Evolutionary conservation across 108 stramenopile species (phyloP), one percentile per base, ranked within the genome.

Genomic region (Pseudonitzschia multistriata): DNA sequence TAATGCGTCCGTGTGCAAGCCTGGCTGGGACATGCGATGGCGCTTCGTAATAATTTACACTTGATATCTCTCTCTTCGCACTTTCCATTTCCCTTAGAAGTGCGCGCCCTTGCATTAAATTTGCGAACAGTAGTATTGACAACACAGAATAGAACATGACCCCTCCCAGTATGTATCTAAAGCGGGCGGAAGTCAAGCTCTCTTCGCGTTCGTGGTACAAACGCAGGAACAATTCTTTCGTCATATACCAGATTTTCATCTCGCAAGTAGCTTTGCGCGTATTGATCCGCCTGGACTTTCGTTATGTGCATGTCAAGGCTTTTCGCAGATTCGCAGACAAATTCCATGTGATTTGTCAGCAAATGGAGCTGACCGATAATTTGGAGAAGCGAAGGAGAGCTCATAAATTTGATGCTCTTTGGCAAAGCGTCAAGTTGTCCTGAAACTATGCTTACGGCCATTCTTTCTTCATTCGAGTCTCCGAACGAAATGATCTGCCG

Each of bases 401-500:
- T 63, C 36, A 94, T 61, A 67, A 94, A 94, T 83, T 88, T 91
- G 60, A 94, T 88, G 49, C 83, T 85, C 79, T 94, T 94, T 42
- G 90, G 85, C 1, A 75, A 19, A 14, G 89, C 81, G 22, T 73
- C 61, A 21, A 94, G 71, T 71, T 95, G 93, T 55, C 85, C 83
- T 13, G 93, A 85, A 0, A 95, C 91, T 25, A 95, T 95, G 54
- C 83, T 85, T 2, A 88, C 87, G 6, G 93, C 93, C n/a, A 89
- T 95, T 37, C 93, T 73, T 71, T 95, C 93, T 64, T 95, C 93
- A 74, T 83, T 77, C 21, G 87, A 88, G 56, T 95, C 93, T 15
- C 93, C 93, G 66, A 95, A 90, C 47, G 90, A 91, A 67, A 94
- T 86, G 40, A 94, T 84, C 76, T 94, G 84, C 4, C 88, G 69